These are phyloP conservation scores for Pichia sp. DNA, from an alignment of 1,139 yeast genomes.

Conservation along the genomic window DNA sequence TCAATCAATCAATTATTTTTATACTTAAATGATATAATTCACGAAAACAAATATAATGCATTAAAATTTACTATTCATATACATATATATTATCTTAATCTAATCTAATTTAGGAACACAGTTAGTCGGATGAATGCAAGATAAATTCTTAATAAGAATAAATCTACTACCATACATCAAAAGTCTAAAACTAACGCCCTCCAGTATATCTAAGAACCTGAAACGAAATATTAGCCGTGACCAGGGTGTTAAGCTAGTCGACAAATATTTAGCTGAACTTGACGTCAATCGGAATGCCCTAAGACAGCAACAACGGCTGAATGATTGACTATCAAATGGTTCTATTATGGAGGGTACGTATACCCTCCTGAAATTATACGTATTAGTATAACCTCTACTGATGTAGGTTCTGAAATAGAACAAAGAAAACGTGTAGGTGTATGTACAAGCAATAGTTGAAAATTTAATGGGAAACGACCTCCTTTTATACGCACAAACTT, in stretches of 20 bases:
- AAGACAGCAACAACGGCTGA: constrained; percentile 32
- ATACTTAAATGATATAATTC: too few species aligned
- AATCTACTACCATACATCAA: constrained; percentile 8
- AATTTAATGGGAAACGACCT: not conserved
- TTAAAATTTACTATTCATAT: too few species aligned
- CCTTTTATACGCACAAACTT: constrained; percentile 14
- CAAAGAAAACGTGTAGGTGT: not conserved
- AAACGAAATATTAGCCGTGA: constrained; percentile 67
- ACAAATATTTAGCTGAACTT: constrained; percentile 49
- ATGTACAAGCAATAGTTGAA: not conserved
- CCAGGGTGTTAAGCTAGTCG: constrained; percentile 58
- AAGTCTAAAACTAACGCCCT: constrained; percentile 35
- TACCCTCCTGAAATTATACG: constrained; percentile 34
- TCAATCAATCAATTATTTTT: too few species aligned
- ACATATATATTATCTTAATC: not conserved
- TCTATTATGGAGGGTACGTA: constrained; percentile 32
- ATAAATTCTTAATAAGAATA: constrained; percentile 17
- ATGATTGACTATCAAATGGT: constrained; percentile 39
- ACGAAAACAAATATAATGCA: too few species aligned
- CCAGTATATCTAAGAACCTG: constrained; percentile 60
- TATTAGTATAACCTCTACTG: constrained; percentile 73
- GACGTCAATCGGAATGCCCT: constrained; percentile 27
- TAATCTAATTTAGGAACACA: constrained; percentile 42
- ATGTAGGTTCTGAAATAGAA: constrained; percentile 27
- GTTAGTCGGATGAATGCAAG: constrained; percentile 33